Conservation (phyloP, 768 basidiomycete genomes). For the Steccherinum ochraceum region DNA sequence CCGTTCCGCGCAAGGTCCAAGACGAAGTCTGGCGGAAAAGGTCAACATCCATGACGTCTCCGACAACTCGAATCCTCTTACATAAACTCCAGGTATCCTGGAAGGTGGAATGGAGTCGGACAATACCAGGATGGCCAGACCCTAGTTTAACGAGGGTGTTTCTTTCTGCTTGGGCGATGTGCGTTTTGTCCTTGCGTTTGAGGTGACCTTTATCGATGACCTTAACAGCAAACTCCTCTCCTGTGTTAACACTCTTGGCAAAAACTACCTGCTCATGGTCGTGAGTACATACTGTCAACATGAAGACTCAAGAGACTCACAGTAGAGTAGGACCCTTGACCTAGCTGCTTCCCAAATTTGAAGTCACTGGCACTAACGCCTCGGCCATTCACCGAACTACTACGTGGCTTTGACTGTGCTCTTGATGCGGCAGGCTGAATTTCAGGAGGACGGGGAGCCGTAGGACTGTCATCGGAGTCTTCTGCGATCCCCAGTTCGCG, state of each 20-base stretch:
- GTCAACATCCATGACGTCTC: constrained; percentile 1
- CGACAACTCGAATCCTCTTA: too few species aligned
- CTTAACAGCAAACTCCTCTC: constrained; percentile 70
- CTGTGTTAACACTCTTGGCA: constrained; percentile 46
- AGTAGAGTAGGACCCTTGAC: constrained; percentile 79
- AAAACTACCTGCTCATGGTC: constrained; percentile 43
- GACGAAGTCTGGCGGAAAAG: constrained; percentile 59
- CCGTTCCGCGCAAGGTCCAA: constrained; percentile 73
- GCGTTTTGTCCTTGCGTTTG: constrained; percentile 69
- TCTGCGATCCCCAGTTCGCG: constrained; percentile 44
- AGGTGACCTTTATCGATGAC: constrained; percentile 82
- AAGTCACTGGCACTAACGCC: constrained; percentile 52
- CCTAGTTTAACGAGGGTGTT: constrained; percentile 63
- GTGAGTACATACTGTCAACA: not conserved
- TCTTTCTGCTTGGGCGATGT: constrained; percentile 75
- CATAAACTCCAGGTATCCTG: constrained; percentile 82
- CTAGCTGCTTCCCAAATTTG: constrained; percentile 65
- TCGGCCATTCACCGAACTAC: constrained; percentile 39
- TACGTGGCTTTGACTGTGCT: constrained; percentile 33
- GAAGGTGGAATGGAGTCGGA: constrained; percentile 77
- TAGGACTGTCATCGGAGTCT: constrained; percentile 17
- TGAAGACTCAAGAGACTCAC: constrained; percentile 34
- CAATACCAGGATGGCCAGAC: constrained; percentile 72
- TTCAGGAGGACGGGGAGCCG: constrained; percentile 9
- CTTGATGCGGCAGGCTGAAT: constrained; percentile 19